Base-by-base conservation (phyloP, 176 grass and related monocot genomes). In the Oryza meridionalis region DNA sequence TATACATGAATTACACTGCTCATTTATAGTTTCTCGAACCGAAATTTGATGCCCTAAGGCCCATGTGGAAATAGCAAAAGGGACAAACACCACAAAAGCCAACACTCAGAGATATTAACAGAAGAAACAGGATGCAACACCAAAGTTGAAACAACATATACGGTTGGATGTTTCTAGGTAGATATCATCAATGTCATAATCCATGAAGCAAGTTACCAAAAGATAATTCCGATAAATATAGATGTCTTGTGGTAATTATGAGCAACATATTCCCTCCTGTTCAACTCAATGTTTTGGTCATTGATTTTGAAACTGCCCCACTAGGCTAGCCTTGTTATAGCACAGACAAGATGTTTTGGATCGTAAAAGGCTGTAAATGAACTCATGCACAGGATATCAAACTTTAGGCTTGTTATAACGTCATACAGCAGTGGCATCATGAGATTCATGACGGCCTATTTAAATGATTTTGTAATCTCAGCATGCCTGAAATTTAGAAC, bases 31-130 rank as follows among this genome's bases (percentile, higher is more conserved):
- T 59, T 50, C 0, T 73, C 70, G 17, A 11, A 43, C 25, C 49
- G 6, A 22, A 16, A 69, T 11, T 53, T 70, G 29, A 61, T 16
- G 24, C 37, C 12, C 0, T 35, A 45, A 21, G 33, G 11, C 7
- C 26, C 5, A 43, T 11, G 11, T 15, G 59, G 64, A 59, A 27
- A 70, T 44, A 45, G 29, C 49, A 75, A 22, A 75, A 10, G 22
- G 27, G 45, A 37, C 17, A 76, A 76, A 87, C 9, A 45, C 31
- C 25, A 75, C 7, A 77, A 40, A 73, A 61, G 33, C 46, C 17
- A 46, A 58, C 1, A 5, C 33, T 24, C 3, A 12, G 19, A 22
- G 19, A 53, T 8, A 81, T 14, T 37, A 82, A 31, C 3, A 61
- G 63, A 76, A 55, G 32, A 77, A 21, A 40, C 22, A 70, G 22